phyloP scores from a whole-genome alignment of 345 rosid genomes.

The Dipteronia sinensis region DNA sequence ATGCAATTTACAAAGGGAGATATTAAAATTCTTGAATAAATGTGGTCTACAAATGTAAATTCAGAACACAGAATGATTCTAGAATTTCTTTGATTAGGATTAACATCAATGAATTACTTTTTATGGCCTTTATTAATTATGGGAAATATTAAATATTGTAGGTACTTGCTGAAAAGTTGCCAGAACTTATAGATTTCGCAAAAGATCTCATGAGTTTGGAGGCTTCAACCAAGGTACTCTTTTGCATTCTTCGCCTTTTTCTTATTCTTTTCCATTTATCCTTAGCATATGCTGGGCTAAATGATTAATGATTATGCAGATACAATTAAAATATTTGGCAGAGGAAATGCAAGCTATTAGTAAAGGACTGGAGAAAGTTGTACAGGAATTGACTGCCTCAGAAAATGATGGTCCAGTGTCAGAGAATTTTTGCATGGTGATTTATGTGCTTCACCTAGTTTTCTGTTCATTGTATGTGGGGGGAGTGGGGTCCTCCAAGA shows the following conservation, averaged over 20 bases:
- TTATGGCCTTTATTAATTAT: too few relatives aligned
- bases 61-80: too few relatives aligned
- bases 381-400: slow-evolving; percentile 64
- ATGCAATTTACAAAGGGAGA: neutral
- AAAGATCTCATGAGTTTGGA: slow-evolving; percentile 71
- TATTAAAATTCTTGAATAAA: neutral
- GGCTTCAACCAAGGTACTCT: slow-evolving; percentile 67
- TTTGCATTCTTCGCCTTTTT: neutral
- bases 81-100: too few relatives aligned
- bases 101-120: too few relatives aligned
- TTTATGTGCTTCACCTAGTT: neutral
- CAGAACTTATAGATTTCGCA: slow-evolving; percentile 67
- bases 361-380: slow-evolving; percentile 82
- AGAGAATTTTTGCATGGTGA: slow-evolving; percentile 63
- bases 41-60: too few relatives aligned
- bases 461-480: slow-evolving; percentile 7
- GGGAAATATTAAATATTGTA: slow-evolving; percentile 23
- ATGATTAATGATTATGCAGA: slow-evolving; percentile 34
- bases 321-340: slow-evolving; percentile 79
- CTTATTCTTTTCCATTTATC: neutral
- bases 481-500: slow-evolving; percentile 7
- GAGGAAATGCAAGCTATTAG: slow-evolving; percentile 93
- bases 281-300: slow-evolving; percentile 14
- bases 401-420: slow-evolving; percentile 59
- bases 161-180: slow-evolving; percentile 76